Evolutionary conservation across 2,329 filamentous ascomycete species (phyloP).

Genomic region (Pseudogymnoascus sp.): DNA sequence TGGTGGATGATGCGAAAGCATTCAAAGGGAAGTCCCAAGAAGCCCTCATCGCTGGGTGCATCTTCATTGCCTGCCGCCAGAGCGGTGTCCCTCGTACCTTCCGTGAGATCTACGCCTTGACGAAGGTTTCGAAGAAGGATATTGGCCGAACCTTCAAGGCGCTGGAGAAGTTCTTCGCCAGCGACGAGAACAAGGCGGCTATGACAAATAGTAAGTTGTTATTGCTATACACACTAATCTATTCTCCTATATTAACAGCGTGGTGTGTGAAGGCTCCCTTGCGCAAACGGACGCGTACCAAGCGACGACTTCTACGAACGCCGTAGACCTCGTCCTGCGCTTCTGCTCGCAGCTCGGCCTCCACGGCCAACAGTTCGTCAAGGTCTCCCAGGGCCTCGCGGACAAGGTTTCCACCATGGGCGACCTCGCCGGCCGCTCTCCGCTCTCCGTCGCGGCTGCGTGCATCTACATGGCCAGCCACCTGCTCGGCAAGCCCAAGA

Average conservation of each 20-base stretch:
- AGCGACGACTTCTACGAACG: constrained; percentile 67
- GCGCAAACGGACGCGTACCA: constrained; percentile 51
- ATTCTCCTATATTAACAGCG: constrained; percentile 24
- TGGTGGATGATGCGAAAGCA: constrained; percentile 82
- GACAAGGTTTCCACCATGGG: constrained; percentile 68
- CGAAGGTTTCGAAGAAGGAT: constrained; percentile 92
- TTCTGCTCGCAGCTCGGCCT: constrained; percentile 80
- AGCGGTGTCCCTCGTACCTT: constrained; percentile 82
- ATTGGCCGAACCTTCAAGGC: constrained; percentile 93
- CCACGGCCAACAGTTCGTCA: constrained; percentile 63
- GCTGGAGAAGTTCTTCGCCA: constrained; percentile 78
- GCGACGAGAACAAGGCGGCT: constrained; percentile 50
- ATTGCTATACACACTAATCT: constrained; percentile 17
- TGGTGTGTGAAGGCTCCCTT: constrained; percentile 19
- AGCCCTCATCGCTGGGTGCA: constrained; percentile 87
- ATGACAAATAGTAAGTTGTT: constrained; percentile 43
- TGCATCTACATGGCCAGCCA: constrained; percentile 95
- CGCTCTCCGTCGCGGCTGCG: constrained; percentile 85
- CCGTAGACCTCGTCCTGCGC: constrained; percentile 76
- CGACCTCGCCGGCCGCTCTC: constrained; percentile 79
- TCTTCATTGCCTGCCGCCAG: constrained; percentile 95
- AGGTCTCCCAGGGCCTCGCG: constrained; percentile 71
- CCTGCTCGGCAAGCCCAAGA: constrained; percentile 68
- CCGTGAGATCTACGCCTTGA: constrained; percentile 87
- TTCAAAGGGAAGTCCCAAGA: constrained; percentile 96